These are phyloP conservation scores for Hippophae gyantsensis DNA, from an alignment of 306 rosid genomes.

Conservation along the genomic window DNA sequence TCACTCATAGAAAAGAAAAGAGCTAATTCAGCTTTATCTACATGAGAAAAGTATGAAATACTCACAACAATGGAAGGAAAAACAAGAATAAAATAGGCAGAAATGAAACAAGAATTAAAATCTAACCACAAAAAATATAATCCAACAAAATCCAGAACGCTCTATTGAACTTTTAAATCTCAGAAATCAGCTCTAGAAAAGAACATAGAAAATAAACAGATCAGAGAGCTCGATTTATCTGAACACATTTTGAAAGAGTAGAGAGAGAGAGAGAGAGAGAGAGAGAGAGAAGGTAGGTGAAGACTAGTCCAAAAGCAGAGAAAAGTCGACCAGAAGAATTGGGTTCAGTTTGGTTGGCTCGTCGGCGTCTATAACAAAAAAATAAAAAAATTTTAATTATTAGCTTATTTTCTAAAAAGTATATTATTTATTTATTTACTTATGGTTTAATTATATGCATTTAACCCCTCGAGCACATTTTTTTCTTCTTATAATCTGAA, in stretches of 20 bases:
- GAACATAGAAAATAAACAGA: slow-evolving; percentile 15
- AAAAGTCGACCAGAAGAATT: slow-evolving; percentile 7
- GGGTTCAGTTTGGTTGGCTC: slow-evolving; percentile 72
- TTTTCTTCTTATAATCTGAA: no score
- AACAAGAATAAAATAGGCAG: no score
- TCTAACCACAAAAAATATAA: slow-evolving; percentile 14
- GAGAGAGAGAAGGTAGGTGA: no score
- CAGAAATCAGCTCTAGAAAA: neutral
- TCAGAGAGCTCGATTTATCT: slow-evolving; percentile 30
- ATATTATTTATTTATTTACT: neutral
- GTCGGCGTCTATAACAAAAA: slow-evolving; percentile 63
- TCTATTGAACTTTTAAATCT: slow-evolving; percentile 2
- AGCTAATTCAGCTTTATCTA: no score
- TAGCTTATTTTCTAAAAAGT: neutral
- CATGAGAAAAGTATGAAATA: no score
- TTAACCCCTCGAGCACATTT: no score
- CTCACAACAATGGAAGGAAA: neutral
- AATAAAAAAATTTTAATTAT: no score
- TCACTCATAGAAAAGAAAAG: no score
- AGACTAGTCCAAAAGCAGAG: no score
- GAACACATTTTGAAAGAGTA: slow-evolving; percentile 23
- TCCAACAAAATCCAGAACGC: slow-evolving; percentile 8
- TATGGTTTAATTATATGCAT: neutral
- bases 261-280: neutral
- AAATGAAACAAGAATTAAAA: slow-evolving; percentile 14